Evolutionary conservation across 257 asterid species (phyloP).

Genomic region (Anisodus tanguticus): DNA sequence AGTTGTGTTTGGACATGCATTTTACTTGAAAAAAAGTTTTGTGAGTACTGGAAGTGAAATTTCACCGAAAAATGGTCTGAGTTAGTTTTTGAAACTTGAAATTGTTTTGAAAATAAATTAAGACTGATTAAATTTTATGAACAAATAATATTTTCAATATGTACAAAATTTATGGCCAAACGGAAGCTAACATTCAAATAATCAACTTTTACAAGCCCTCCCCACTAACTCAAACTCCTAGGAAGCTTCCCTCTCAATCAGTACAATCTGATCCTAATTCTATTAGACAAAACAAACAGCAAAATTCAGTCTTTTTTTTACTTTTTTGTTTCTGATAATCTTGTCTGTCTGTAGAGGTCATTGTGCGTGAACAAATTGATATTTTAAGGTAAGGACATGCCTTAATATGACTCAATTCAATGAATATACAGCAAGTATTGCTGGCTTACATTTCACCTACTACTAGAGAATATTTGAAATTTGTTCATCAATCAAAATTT

Average conservation of each 20-base stretch:
- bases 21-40: no score
- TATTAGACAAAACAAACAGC: neutral
- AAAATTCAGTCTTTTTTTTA: neutral
- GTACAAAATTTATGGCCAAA: no score
- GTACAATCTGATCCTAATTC: neutral
- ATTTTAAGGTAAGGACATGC: neutral
- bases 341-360: constrained; percentile 1
- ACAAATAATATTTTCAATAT: no score
- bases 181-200: no score
- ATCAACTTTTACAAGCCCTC: neutral
- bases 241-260: neutral
- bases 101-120: no score
- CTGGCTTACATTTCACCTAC: neutral
- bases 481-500: neutral
- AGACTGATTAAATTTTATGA: no score
- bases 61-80: no score
- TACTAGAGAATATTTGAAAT: neutral
- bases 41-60: no score
- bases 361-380: neutral
- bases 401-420: neutral
- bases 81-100: no score
- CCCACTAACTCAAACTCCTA: neutral
- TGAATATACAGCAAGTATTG: neutral
- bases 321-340: neutral
- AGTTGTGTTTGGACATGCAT: no score